A percentile compares a stretch with the other conserved stretches of the same genome.
Conservation (phyloP, 371 early-diverging fungal species). For the Mortierella sp. region DNA sequence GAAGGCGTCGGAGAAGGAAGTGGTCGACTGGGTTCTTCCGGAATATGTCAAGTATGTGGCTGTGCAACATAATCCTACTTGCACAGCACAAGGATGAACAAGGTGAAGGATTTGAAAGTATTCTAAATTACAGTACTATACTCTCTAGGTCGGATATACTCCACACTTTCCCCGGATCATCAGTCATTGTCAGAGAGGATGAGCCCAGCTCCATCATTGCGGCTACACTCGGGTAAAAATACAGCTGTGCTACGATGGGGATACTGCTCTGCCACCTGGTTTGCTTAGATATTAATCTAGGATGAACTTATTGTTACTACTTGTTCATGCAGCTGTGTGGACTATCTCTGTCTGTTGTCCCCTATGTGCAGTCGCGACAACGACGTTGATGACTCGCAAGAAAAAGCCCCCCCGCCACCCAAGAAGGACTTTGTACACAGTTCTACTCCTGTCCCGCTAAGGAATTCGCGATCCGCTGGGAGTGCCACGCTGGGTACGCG, state of each 20-base stretch:
- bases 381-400: constrained; percentile 1
- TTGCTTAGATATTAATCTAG: no score
- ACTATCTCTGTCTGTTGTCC: constrained; percentile 37
- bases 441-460: constrained; percentile 8
- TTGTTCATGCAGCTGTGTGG: constrained; percentile 23
- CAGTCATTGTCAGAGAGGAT: constrained; percentile 87
- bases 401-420: constrained; percentile 31
- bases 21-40: constrained; percentile 38
- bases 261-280: neutral
- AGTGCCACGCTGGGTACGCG: constrained; percentile 27
- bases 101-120: neutral
- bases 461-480: constrained; percentile 33
- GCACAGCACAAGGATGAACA: neutral
- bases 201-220: constrained; percentile 94
- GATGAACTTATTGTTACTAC: neutral
- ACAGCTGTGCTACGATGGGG: neutral
- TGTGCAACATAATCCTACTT: no score
- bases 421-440: constrained; percentile 33
- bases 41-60: constrained; percentile 47
- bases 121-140: no score
- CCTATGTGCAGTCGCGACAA: constrained; percentile 13
- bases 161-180: constrained; percentile 86
- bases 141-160: constrained; percentile 47
- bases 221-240: constrained; percentile 74
- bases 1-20: neutral